phyloP scores from a whole-genome alignment of 2,329 filamentous ascomycete species.

The Talaromyces sp. region DNA sequence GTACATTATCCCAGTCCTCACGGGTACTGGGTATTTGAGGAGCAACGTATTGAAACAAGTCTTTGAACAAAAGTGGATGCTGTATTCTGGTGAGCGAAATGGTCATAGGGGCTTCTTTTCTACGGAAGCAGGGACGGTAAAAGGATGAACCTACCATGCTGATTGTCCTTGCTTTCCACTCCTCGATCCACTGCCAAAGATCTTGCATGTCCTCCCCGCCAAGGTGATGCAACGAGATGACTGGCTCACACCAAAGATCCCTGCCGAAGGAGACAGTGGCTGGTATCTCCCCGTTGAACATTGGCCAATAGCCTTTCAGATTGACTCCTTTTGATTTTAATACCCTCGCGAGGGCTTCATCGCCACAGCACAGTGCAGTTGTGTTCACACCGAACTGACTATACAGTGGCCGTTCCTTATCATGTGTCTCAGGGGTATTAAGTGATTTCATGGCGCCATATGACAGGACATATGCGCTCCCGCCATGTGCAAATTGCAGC shows the following conservation, averaged over 20 bases:
- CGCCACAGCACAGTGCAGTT: constrained; percentile 2
- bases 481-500: constrained; percentile 1
- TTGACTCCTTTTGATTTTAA: constrained; percentile 6
- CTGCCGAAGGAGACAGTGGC: background rate
- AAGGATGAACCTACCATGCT: constrained; percentile 1
- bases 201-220: constrained; percentile 2
- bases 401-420: background rate
- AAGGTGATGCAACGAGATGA: constrained; percentile 8
- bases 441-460: constrained; percentile 5
- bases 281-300: constrained; percentile 8
- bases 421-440: background rate
- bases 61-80: constrained; percentile 1
- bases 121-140: background rate
- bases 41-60: constrained; percentile 7
- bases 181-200: constrained; percentile 2
- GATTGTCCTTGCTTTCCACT: background rate
- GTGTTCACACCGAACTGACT: constrained; percentile 3
- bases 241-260: constrained; percentile 7
- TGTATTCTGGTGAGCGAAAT: background rate
- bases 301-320: constrained; percentile 7
- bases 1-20: constrained; percentile 1
- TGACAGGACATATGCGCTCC: constrained; percentile 3
- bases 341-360: constrained; percentile 5
- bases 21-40: background rate
- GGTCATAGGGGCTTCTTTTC: background rate